phyloP scores from a whole-genome alignment of 305 asterid species.

The Solanum hybrid region DNA sequence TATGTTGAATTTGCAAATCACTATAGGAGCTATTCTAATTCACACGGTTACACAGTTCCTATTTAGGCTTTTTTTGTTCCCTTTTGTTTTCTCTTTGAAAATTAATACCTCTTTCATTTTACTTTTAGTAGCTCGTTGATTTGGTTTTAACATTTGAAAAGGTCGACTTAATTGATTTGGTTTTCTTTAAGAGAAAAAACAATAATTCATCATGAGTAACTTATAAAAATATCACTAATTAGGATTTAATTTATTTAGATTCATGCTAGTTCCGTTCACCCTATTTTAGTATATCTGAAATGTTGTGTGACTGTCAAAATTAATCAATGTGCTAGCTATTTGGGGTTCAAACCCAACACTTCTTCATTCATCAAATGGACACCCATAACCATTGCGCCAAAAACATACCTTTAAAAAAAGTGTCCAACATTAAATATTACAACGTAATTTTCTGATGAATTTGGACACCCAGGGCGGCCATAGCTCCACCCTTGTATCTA shows the following conservation, averaged over 20 bases:
- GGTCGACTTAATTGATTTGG: neutral
- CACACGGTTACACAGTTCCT: neutral
- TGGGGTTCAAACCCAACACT: neutral
- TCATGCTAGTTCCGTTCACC: neutral
- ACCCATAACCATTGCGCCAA: no score
- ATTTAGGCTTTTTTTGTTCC: neutral
- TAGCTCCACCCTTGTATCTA: neutral
- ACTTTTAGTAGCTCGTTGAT: neutral
- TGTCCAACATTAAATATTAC: no score
- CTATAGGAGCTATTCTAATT: neutral
- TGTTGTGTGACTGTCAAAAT: neutral
- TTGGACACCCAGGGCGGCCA: neutral
- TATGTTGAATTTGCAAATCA: neutral
- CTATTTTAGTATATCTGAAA: no score
- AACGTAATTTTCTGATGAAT: no score
- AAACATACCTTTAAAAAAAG: no score
- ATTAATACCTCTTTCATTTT: neutral
- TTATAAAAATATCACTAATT: no score
- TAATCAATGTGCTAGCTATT: no score
- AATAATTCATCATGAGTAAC: neutral
- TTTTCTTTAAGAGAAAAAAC: neutral
- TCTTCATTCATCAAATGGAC: no score
- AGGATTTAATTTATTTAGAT: neutral
- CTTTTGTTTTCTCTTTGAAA: neutral
- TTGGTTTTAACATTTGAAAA: neutral